Percentiles rank a stretch among this genome's conserved stretches.
Evolutionary conservation across 1,139 yeast genomes (phyloP).

Genomic region (Diutina sp.): DNA sequence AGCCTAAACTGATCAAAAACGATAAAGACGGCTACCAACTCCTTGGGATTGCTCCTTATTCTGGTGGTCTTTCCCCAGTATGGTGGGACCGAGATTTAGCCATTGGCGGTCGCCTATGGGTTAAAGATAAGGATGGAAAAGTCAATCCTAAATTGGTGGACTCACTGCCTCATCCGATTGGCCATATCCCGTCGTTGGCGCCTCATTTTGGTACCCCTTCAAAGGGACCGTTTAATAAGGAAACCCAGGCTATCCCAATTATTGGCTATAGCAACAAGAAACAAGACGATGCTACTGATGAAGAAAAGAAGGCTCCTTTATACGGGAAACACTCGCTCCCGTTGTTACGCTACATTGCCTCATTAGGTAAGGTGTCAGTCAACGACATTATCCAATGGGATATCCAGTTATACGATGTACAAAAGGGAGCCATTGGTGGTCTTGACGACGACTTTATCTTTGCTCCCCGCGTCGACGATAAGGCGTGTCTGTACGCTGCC

Average conservation of each 20-base stretch:
- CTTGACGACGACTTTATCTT: conserved; percentile 45
- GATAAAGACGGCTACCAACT: neutral
- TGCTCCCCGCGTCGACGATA: conserved; percentile 57
- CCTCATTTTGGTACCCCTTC: conserved; percentile 50
- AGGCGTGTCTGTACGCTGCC: conserved; percentile 53
- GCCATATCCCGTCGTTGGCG: conserved; percentile 52
- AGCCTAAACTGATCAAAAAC: neutral
- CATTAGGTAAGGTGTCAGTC: conserved; percentile 33
- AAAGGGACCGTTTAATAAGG: conserved; percentile 40
- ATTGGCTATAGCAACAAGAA: conserved; percentile 31
- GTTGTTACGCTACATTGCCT: conserved; percentile 43
- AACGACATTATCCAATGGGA: conserved; percentile 44
- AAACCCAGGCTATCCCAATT: conserved; percentile 52
- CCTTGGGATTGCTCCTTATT: neutral
- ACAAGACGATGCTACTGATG: conserved; percentile 28
- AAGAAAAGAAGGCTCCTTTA: conserved; percentile 51
- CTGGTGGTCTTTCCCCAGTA: neutral
- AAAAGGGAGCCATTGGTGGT: conserved; percentile 50
- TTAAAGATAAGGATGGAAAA: conserved; percentile 19
- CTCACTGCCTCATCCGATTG: conserved; percentile 52
- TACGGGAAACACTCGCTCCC: conserved; percentile 46
- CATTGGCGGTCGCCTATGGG: conserved; percentile 46
- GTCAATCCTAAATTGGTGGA: conserved; percentile 33
- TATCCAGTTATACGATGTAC: conserved; percentile 52
- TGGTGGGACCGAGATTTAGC: conserved; percentile 3